Conservation (phyloP, 805 yeast species). For the Pichia cephalocereana region DNA sequence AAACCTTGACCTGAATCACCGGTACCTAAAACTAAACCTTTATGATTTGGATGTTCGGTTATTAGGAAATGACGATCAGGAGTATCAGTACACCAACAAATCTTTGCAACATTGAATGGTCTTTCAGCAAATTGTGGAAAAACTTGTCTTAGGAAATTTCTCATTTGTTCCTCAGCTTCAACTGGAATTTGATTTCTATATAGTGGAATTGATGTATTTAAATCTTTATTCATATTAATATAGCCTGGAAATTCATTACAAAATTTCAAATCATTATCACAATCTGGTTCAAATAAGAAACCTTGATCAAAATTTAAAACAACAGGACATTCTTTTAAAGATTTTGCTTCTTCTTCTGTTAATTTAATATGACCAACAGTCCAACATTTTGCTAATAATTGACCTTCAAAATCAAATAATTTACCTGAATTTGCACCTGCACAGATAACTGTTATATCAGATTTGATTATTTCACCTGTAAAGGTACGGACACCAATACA, state of each 20-base stretch:
- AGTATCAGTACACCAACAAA: constrained; percentile 35
- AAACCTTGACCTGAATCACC: constrained; percentile 44
- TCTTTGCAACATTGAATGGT: constrained; percentile 23
- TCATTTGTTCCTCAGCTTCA: constrained; percentile 4
- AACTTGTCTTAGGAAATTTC: constrained; percentile 4
- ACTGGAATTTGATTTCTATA: constrained; percentile 9
- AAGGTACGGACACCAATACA: constrained; percentile 23
- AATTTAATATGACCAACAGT: constrained; percentile 33
- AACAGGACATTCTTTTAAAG: constrained; percentile 28
- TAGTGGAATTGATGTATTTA: constrained; percentile 4
- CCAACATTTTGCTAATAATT: constrained; percentile 32
- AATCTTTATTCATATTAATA: constrained; percentile 1
- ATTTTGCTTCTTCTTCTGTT: constrained; percentile 23
- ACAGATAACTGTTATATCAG: constrained; percentile 25
- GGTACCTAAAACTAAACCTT: constrained; percentile 31
- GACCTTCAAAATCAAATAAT: constrained; percentile 28
- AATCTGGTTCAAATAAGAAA: constrained; percentile 34
- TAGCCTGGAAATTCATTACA: constrained; percentile 28
- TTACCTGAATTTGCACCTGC: constrained; percentile 33
- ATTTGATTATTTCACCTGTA: constrained; percentile 20
- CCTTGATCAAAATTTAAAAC: constrained; percentile 30
- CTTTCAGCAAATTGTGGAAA: constrained; percentile 29
- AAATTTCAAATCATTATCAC: constrained; percentile 26
- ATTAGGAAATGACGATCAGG: constrained; percentile 33
- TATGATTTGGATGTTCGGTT: constrained; percentile 28